phyloP scores from a whole-genome alignment of 1,284 basidiomycete genomes.

The Microbotryum violaceum region DNA sequence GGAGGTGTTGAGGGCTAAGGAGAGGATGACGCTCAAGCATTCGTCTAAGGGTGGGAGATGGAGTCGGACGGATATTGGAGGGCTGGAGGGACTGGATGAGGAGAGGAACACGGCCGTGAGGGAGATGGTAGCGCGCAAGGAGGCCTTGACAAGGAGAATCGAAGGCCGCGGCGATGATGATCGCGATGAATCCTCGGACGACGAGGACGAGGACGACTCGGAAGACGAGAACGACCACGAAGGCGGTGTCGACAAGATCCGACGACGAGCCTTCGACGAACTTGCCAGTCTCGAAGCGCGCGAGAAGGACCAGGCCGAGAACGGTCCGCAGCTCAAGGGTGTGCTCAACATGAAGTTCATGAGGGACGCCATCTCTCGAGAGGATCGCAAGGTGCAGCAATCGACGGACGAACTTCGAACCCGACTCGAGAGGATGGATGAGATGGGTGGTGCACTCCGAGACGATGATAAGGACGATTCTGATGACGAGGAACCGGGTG shows the following conservation, averaged over 20 bases:
- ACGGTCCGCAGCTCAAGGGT: slow-evolving; percentile 52
- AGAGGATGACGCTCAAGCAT: slow-evolving; percentile 77
- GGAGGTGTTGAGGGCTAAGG: slow-evolving; percentile 70
- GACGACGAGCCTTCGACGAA: slow-evolving; percentile 32
- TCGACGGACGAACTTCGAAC: slow-evolving; percentile 61
- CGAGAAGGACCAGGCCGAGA: slow-evolving; percentile 19
- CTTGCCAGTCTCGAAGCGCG: slow-evolving; percentile 27
- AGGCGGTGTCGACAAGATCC: slow-evolving; percentile 29
- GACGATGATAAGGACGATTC: slow-evolving; percentile 38
- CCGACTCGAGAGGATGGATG: slow-evolving; percentile 53
- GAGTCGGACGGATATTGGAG: slow-evolving; percentile 57
- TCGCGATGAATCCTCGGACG: slow-evolving; percentile 21
- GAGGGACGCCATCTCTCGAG: slow-evolving; percentile 72
- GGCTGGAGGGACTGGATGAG: slow-evolving; percentile 41
- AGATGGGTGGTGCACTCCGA: slow-evolving; percentile 30
- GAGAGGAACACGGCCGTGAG: slow-evolving; percentile 46
- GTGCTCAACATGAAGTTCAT: slow-evolving; percentile 93
- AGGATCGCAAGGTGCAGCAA: slow-evolving; percentile 52
- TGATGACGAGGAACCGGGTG: slow-evolving; percentile 38
- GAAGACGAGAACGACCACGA: slow-evolving; percentile 20
- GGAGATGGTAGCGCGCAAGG: slow-evolving; percentile 67
- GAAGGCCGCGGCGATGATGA: slow-evolving; percentile 21
- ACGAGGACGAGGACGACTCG: slow-evolving; percentile 26
- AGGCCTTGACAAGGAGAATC: slow-evolving; percentile 64
- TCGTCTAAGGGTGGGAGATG: slow-evolving; percentile 40